Evolutionary conservation across 495 filamentous ascomycete genomes (phyloP).

Genomic region (Talaromyces adpressus): DNA sequence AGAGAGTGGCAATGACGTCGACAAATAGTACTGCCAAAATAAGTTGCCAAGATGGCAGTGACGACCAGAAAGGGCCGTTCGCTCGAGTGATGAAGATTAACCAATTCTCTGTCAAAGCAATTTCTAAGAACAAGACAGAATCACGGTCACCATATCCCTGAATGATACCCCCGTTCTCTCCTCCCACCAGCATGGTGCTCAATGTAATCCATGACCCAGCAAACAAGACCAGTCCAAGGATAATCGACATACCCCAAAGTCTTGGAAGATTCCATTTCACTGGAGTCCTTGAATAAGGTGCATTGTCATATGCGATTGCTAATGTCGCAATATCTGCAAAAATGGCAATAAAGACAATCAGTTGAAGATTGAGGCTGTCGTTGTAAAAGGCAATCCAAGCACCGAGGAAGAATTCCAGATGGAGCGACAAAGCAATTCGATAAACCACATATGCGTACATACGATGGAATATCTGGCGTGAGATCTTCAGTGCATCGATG

Average conservation of each 20-base stretch:
- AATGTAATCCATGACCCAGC: constrained; percentile 78
- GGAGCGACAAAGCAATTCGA: constrained; percentile 87
- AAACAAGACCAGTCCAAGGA: constrained; percentile 75
- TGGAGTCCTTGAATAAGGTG: constrained; percentile 75
- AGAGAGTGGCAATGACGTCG: constrained; percentile 74
- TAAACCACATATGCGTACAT: constrained; percentile 98
- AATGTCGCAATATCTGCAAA: constrained; percentile 92
- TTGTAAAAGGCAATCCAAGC: constrained; percentile 86
- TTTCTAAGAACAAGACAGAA: constrained; percentile 80
- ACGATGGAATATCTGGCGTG: constrained; percentile 92
- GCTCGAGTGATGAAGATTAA: constrained; percentile 93
- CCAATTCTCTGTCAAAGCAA: constrained; percentile 91
- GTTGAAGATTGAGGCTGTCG: constrained; percentile 72
- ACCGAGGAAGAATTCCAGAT: constrained; percentile 83
- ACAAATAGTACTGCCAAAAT: constrained; percentile 68
- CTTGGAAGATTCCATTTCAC: constrained; percentile 94
- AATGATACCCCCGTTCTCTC: constrained; percentile 68
- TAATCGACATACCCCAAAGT: constrained; percentile 84
- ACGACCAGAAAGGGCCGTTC: constrained; percentile 80
- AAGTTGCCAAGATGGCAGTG: constrained; percentile 76
- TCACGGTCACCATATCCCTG: constrained; percentile 81
- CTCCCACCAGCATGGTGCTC: constrained; percentile 65
- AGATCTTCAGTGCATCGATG: constrained; percentile 88
- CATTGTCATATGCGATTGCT: constrained; percentile 90
- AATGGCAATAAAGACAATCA: constrained; percentile 89